Base-by-base conservation (phyloP, 164 flowering plant species). In the Brasenia schreberi region DNA sequence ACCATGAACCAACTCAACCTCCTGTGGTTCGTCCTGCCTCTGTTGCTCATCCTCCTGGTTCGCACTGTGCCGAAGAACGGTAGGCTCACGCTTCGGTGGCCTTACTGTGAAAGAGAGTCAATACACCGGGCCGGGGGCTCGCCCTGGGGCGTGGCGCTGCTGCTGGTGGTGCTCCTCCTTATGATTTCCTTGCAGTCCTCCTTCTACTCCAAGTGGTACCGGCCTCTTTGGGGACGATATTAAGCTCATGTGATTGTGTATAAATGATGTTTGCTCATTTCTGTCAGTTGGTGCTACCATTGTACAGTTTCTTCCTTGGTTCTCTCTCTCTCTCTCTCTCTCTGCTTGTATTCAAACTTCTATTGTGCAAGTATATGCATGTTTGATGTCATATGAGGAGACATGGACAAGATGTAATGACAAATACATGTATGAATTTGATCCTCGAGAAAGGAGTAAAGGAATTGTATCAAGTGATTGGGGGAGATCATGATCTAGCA, bases 141-240 rank as follows among this genome's bases (percentile, higher is more conserved):
- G 5, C 89, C 92, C 0, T 85, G 87, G 89, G 85, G 85, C 7
- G 78, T 87, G 19, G 87, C 84, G 1, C 23, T 73, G 19, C 60
- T 87, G 75, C 68, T 83, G 66, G 72, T 79, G 70, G 56, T 84
- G 70, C 75, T 89, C 17, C 53, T 85, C 69, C 67, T 84, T 59
- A 67, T 87, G 84, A 72, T 89, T 43, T 87, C 83, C 59, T 85
- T 83, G 66, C 85, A 84, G 43, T 84, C 89, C 12, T 78, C 83
- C 0, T 77, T 81, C 62, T 84, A 83, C 19, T 83, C 85, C 6
- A 74, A 68, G 77, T 86, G 87, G 89, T 82, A 81, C 69, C 69
- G 79, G 53, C 74, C 80, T 19, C 73, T 76, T 1, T 44, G 73
- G 78, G 67, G 74, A 23, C 66, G 61, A 9, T 39, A 56, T 59